Conservation (phyloP, 176 grass and related monocot genomes). For the Poa pratensis region DNA sequence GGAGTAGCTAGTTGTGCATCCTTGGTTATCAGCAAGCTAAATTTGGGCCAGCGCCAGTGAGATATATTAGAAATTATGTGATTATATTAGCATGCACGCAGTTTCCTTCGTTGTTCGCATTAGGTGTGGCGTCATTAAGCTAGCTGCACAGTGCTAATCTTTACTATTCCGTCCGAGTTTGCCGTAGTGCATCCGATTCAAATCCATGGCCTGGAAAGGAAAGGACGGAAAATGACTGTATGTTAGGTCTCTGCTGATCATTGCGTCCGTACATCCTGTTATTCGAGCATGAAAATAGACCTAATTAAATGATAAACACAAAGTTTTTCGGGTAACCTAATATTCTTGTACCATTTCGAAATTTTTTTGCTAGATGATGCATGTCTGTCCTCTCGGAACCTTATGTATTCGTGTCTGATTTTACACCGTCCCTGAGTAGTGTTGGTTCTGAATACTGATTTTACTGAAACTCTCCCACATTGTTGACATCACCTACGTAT, state of each 20-base stretch:
- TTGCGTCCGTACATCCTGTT: slow-evolving; percentile 14
- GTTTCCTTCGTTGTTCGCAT: slow-evolving; percentile 25
- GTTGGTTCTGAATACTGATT: neutral
- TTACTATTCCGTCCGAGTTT: slow-evolving; percentile 3
- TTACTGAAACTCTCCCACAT: neutral
- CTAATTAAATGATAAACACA: slow-evolving; percentile 31
- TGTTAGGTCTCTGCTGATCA: neutral
- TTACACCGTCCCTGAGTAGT: slow-evolving; percentile 17
- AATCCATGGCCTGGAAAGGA: neutral
- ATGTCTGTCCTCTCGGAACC: slow-evolving; percentile 38
- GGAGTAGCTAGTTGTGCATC: neutral
- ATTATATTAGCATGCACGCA: neutral
- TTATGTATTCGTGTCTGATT: neutral
- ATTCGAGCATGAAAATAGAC: slow-evolving; percentile 1
- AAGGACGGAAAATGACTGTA: neutral
- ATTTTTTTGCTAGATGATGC: neutral
- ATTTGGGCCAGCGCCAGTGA: neutral
- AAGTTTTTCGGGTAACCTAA: slow-evolving; percentile 25
- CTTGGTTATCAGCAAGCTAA: neutral
- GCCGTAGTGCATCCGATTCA: slow-evolving; percentile 43
- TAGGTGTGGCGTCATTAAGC: slow-evolving; percentile 39
- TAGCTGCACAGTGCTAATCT: slow-evolving; percentile 20
- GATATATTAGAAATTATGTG: neutral
- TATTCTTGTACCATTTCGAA: slow-evolving; percentile 33
- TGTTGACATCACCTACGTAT: neutral